These are phyloP conservation scores for Schwanniomyces occidentalis DNA, from an alignment of 805 yeast species.

Conservation along the genomic window DNA sequence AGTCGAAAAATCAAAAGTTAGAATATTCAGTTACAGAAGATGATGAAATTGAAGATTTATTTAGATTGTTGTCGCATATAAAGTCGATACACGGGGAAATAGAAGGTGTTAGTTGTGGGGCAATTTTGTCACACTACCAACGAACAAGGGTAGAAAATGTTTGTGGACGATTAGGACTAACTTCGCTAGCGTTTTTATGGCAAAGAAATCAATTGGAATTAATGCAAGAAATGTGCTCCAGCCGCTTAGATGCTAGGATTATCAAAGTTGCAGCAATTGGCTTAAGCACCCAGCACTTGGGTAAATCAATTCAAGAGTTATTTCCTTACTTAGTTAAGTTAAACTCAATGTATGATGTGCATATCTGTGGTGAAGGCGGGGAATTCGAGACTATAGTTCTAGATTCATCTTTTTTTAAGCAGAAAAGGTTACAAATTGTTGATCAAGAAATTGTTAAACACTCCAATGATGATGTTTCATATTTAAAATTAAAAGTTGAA, in stretches of 20 bases:
- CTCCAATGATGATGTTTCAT: conserved; percentile 69
- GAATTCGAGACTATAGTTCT: conserved; percentile 93
- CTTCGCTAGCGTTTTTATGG: conserved; percentile 82
- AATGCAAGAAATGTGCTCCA: conserved; percentile 76
- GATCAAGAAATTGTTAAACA: conserved; percentile 44
- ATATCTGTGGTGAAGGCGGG: conserved; percentile 98
- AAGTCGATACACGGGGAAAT: conserved; percentile 62
- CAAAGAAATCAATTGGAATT: conserved; percentile 79
- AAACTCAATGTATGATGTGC: conserved; percentile 72
- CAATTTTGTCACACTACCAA: conserved; percentile 93
- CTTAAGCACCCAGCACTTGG: conserved; percentile 63
- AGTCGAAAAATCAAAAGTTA: conserved; percentile 60
- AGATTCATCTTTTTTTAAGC: conserved; percentile 81
- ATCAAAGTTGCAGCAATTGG: conserved; percentile 96
- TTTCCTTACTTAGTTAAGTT: conserved; percentile 58
- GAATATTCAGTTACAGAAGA: conserved; percentile 67
- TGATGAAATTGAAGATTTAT: conserved; percentile 90
- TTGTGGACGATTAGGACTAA: conserved; percentile 69
- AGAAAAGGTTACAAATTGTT: conserved; percentile 47
- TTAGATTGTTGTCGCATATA: conserved; percentile 50
- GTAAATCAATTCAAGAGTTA: conserved; percentile 62
- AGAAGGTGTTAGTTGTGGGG: conserved; percentile 92
- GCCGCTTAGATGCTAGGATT: conserved; percentile 73
- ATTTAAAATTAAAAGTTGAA: conserved; percentile 56
- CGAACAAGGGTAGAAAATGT: conserved; percentile 92